Evolutionary conservation across 2,329 filamentous ascomycete genomes (phyloP).

Genomic region (Iodosphaeria phyllophila): DNA sequence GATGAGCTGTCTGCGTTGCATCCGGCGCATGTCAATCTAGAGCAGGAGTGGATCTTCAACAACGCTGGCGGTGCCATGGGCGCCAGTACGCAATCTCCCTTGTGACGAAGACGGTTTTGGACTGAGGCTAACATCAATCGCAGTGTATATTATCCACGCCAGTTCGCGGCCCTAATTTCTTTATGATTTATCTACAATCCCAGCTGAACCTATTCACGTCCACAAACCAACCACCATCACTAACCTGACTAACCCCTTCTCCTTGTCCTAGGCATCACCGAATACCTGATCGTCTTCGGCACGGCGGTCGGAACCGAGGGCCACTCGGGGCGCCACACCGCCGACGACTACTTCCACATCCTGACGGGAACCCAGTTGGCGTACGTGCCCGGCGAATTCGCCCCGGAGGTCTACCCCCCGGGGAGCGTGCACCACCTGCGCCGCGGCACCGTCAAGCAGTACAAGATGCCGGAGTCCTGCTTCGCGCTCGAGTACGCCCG

Average conservation of each 20-base stretch:
- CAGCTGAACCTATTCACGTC: slow-evolving; percentile 2
- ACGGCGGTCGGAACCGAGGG: slow-evolving; percentile 72
- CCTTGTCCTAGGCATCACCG: slow-evolving; percentile 42
- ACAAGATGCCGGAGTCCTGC: slow-evolving; percentile 58
- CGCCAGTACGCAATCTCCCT: no score
- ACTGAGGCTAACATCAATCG: no score
- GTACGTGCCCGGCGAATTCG: slow-evolving; percentile 49
- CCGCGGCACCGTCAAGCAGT: slow-evolving; percentile 62
- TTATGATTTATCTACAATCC: slow-evolving; percentile 1
- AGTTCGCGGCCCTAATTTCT: slow-evolving; percentile 32
- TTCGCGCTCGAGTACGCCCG: slow-evolving; percentile 72
- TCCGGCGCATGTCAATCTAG: slow-evolving; percentile 39
- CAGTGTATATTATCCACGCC: slow-evolving; percentile 80
- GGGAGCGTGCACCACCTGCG: slow-evolving; percentile 55
- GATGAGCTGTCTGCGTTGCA: slow-evolving; percentile 39
- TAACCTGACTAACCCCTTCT: no score
- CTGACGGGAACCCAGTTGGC: slow-evolving; percentile 59
- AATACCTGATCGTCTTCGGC: slow-evolving; percentile 82
- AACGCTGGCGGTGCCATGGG: slow-evolving; percentile 87
- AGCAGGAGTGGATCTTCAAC: slow-evolving; percentile 82
- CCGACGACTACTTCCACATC: slow-evolving; percentile 92
- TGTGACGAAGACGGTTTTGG: no score
- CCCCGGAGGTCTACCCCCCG: slow-evolving; percentile 48
- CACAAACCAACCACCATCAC: neutral
- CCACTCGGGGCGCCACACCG: slow-evolving; percentile 74